Evolutionary conservation across 2,329 filamentous ascomycete genomes (phyloP).

Genomic region (Phyllosticta citriasiana): DNA sequence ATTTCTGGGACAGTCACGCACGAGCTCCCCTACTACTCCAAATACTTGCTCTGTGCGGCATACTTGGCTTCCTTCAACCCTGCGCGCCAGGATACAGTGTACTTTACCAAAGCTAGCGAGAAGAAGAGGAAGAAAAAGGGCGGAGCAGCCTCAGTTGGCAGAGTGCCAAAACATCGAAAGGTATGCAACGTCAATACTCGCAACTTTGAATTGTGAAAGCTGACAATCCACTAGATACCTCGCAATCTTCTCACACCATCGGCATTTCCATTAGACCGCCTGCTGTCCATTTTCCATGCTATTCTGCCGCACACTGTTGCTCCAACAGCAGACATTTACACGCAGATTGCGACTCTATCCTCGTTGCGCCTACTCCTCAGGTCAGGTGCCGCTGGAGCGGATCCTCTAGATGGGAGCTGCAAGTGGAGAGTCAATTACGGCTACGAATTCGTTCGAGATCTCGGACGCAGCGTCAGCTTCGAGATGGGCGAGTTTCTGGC

Average conservation of each 20-base stretch:
- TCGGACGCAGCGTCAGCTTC: slow-evolving; percentile 66
- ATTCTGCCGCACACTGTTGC: slow-evolving; percentile 36
- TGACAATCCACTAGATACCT: slow-evolving; percentile 40
- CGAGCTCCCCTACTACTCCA: slow-evolving; percentile 59
- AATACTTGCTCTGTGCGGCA: slow-evolving; percentile 63
- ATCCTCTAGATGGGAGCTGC: slow-evolving; percentile 39
- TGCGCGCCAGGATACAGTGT: slow-evolving; percentile 58
- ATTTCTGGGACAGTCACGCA: slow-evolving; percentile 23
- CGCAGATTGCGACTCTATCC: slow-evolving; percentile 58
- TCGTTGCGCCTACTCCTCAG: slow-evolving; percentile 57
- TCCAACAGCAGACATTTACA: slow-evolving; percentile 39
- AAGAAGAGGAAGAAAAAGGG: slow-evolving; percentile 40
- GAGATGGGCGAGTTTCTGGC: slow-evolving; percentile 58
- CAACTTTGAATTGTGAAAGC: neutral
- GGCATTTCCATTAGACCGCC: slow-evolving; percentile 66
- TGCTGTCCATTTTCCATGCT: slow-evolving; percentile 67
- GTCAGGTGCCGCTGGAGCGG: slow-evolving; percentile 50
- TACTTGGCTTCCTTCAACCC: slow-evolving; percentile 78
- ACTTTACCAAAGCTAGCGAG: slow-evolving; percentile 63
- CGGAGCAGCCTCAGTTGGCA: slow-evolving; percentile 21
- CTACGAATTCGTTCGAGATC: slow-evolving; percentile 62
- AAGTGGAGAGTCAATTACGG: slow-evolving; percentile 72
- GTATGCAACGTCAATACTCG: slow-evolving; percentile 18
- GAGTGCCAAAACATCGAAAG: slow-evolving; percentile 27
- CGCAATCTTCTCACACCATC: slow-evolving; percentile 68